Base-by-base conservation (phyloP, 2,329 filamentous ascomycete genomes). In the Rutstroemia sp. region DNA sequence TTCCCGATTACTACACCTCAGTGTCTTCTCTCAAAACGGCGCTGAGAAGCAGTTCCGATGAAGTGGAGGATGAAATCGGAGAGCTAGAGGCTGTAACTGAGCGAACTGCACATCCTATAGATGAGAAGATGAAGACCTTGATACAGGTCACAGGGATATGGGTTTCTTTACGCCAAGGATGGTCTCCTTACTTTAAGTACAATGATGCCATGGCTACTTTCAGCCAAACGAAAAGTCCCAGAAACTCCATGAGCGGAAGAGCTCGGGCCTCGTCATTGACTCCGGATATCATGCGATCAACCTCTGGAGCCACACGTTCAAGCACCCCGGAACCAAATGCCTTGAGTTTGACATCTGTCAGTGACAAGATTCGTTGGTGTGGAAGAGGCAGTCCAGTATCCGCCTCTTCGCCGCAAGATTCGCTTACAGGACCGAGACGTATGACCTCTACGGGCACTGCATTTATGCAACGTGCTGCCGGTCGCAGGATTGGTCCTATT, bases 1-100 rank as follows among this genome's bases (percentile, higher is more conserved):
- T 92, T 48, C 80, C 83, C 58, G 84, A 92, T 61, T 77, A 75
- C 2, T 92, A 89, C 68, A 80, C 76, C 4, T 78, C 79, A 0
- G 73, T 83, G 27, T 78, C 79, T 1, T 69, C 78, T 58, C 77
- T 78, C 9, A 63, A 63, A 25, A 58, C 61, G 4, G 60, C 67
- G 17, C 55, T 53, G 12, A 52, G 58, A 45, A 36, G 51, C 19
- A 48, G 57, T 51, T 30, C 56, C 17, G 57, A 51, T 21, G 60
- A 63, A 10, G 27, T 36, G 6, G 55, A 44, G 12, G 51, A 44
- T 36, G 38, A 7, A 40, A 61, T 21, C 36, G 36, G 27, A 44
- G 30, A 38, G 51, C 47, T 10, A 56, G 55, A 44, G 64, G 68
- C 39, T 60, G 64, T 39, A 34, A 59, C 23, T 44, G 67, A 72